Base-by-base conservation (phyloP, 768 basidiomycete species). In the Dendrothele bispora region DNA sequence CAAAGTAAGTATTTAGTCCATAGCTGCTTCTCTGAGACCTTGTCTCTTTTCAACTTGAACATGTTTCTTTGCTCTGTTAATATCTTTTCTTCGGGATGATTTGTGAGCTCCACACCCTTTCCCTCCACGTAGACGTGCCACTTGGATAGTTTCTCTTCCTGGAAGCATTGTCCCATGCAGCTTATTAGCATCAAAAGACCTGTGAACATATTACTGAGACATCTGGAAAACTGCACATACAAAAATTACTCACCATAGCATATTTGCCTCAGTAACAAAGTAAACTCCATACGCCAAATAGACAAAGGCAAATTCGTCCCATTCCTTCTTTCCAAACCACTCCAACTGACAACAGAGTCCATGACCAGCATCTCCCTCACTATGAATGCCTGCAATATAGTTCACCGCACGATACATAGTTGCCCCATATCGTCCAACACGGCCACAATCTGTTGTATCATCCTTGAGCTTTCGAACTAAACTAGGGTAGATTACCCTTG, bases 141-240 rank as follows among this genome's bases (percentile, higher is more conserved):
- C n/a, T n/a, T n/a, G 21, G n/a, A 39, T 39, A 7, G 45, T 37
- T 25, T 26, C n/a, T 26, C 39, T 24, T 6, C 26, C 37, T 12
- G 45, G 45, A 3, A 46, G 37, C 25, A 46, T 26, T 7, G 45
- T 46, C 12, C 45, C 45, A 39, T 46, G 45, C 3, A 46, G 25
- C 5, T 24, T 15, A 1, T 5, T 27, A 2, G 45, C 29, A 15
- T 38, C 14, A 14, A 46, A 46, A 38, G 20, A 24, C 45, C 45
- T 46, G 20, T 7, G 4, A 46, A 46, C 14, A 32, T 32, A 32
- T 32, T 10, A 32, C n/a, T 10, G 10, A 32, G n/a, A n/a, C 30
- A n/a, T 38, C 15, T 17, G 25, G 2, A 14, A 10, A 36, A 12
- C 10, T 21, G 11, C 5, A 22, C 12, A 21, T 2, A 6, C 10